Conservation (phyloP, 257 asterid genomes). For the Nicotiana obtusifolia region DNA sequence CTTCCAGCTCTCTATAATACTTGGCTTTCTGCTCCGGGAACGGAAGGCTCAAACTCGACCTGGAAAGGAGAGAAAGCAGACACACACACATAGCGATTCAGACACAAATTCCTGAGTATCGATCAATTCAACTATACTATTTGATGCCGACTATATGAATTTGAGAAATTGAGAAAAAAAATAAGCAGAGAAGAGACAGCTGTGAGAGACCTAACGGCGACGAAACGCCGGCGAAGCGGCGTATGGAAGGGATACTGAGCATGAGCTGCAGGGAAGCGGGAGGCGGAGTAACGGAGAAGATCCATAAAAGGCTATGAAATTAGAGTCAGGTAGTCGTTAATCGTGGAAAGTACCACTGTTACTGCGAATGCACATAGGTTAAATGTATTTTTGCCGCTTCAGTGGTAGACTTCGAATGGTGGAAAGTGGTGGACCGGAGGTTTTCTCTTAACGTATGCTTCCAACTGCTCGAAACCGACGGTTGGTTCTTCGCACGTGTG, state of each 20-base stretch:
- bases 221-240: slow-evolving; percentile 38
- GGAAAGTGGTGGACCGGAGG: background rate
- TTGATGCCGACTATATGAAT: slow-evolving; percentile 18
- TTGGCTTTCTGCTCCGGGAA: slow-evolving; percentile 48
- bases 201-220: slow-evolving; percentile 43
- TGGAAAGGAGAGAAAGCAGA: slow-evolving; percentile 18
- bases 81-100: background rate
- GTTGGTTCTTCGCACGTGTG: background rate
- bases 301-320: slow-evolving; percentile 32
- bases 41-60: slow-evolving; percentile 60
- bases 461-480: background rate
- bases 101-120: background rate
- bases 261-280: slow-evolving; percentile 32
- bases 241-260: slow-evolving; percentile 29
- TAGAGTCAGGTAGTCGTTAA: background rate
- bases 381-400: background rate
- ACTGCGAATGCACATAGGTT: background rate
- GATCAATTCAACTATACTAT: background rate
- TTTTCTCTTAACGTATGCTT: too few species aligned
- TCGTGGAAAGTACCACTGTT: background rate
- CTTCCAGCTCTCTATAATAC: slow-evolving; percentile 64
- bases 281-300: slow-evolving; percentile 45
- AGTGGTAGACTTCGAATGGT: background rate
- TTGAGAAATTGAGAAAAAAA: slow-evolving; percentile 10
- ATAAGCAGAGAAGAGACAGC: background rate